Base-by-base conservation (phyloP, 2,329 filamentous ascomycete genomes). In the Aureobasidium zeae region DNA sequence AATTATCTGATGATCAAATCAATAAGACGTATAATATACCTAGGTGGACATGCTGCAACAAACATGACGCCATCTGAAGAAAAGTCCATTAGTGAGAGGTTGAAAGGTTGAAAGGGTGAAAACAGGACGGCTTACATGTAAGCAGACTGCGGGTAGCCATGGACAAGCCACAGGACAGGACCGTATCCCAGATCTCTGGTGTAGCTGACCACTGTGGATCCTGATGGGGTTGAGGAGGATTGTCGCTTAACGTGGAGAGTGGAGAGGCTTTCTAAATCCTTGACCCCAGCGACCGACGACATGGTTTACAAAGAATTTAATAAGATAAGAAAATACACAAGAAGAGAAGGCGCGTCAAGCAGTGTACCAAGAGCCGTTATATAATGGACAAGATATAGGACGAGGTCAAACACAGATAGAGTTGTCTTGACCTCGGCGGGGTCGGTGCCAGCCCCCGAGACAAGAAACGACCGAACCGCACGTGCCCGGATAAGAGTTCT, bases 61-160 rank as follows among this genome's bases (percentile, higher is more conserved):
- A 45, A 60, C 55, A 55, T 57, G 45, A 44, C 58, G 51, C 50
- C 51, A 57, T 30, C 52, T 52, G 33, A 28, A 17, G 21, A 30
- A 26, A 2, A 5, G 22, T 39, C 31, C n/a, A n/a, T n/a, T n/a
- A 45, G 43, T 35, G n/a, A 32, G 17, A 22, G 2, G 24, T 19
- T 3, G 7, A 17, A 17, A 41, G 24, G 17, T 30, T 20, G 12
- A 17, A 13, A 26, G 8, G 30, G 9, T 25, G 36, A 16, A 12
- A 20, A 25, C 13, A 35, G 32, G 7, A 7, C 39, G 30, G 44
- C 53, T 41, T 46, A 55, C 55, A 56, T 59, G 47, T 56, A 62
- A 39, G 57, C 60, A 39, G 62, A 62, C 51, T 71, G 65, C 4
- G 67, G 68, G 51, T 67, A 71, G 35, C 67, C 68, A 52, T 70